Evolutionary conservation across 176 grass and related monocot genomes (phyloP).

Genomic region (Cocos nucifera): DNA sequence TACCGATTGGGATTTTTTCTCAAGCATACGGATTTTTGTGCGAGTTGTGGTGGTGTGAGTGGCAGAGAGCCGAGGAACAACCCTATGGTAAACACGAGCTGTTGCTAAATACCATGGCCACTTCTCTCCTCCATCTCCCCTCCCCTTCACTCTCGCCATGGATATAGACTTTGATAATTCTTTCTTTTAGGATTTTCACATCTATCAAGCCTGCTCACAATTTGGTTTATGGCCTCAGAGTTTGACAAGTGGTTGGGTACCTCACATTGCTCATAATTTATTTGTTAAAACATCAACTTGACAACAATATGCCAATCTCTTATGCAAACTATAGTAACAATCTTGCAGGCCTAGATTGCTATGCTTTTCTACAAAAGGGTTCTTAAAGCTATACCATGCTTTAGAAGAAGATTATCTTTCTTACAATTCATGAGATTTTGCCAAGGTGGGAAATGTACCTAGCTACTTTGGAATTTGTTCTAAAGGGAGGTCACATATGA

Average conservation of each 20-base stretch:
- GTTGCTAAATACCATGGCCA: neutral
- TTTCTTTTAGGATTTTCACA: too few relatives aligned
- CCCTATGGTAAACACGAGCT: neutral
- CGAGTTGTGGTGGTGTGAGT: too few relatives aligned
- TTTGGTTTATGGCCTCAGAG: too few relatives aligned
- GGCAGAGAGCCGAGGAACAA: too few relatives aligned
- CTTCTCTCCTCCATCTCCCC: neutral
- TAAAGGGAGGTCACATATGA: too few relatives aligned
- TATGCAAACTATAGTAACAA: neutral
- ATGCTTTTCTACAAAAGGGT: neutral
- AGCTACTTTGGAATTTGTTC: neutral
- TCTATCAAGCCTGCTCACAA: too few relatives aligned
- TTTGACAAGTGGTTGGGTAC: too few relatives aligned
- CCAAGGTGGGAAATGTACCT: neutral
- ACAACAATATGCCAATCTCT: neutral
- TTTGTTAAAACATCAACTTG: neutral
- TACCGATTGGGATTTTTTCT: too few relatives aligned
- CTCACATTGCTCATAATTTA: neutral
- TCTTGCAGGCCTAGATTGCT: neutral
- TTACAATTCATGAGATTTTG: neutral
- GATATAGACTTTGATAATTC: neutral
- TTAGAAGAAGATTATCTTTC: neutral
- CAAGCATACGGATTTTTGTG: too few relatives aligned
- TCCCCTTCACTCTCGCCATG: neutral
- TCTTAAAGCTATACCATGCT: conserved; percentile 2